These are phyloP conservation scores for Scutellaria barbata DNA, from an alignment of 257 asterid species.

Conservation along the genomic window DNA sequence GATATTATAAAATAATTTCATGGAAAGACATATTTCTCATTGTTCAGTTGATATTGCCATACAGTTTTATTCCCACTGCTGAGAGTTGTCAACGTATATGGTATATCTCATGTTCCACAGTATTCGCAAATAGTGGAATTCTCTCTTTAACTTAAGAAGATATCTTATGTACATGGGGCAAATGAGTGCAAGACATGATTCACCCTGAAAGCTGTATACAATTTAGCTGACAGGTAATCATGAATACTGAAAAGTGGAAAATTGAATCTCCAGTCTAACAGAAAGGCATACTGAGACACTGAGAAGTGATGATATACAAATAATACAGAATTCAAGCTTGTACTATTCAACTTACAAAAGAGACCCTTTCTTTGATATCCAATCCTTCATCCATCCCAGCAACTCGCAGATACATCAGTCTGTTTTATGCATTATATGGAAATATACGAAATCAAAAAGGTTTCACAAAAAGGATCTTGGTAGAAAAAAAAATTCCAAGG, in stretches of 20 bases:
- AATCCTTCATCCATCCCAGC: constrained; percentile 95
- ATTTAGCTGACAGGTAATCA: constrained; percentile 12
- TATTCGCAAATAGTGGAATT: constrained; percentile 10
- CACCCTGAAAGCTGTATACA: constrained; percentile 16
- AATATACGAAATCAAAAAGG: constrained; percentile 14
- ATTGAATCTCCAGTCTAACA: constrained; percentile 2
- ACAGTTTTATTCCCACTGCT: background rate
- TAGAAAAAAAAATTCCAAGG: constrained; percentile 24
- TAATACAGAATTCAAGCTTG: constrained; percentile 21
- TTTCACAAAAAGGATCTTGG: constrained; percentile 8
- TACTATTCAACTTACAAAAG: constrained; percentile 67
- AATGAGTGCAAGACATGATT: constrained; percentile 12
- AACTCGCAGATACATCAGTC: constrained; percentile 84
- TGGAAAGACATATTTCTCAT: constrained; percentile 14
- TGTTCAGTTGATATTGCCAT: constrained; percentile 16
- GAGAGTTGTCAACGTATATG: constrained; percentile 21
- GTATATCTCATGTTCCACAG: constrained; percentile 1
- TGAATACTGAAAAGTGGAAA: constrained; percentile 21
- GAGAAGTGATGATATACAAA: constrained; percentile 3
- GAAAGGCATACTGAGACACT: constrained; percentile 21
- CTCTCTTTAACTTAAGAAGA: background rate
- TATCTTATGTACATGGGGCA: constrained; percentile 18
- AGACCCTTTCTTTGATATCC: constrained; percentile 77
- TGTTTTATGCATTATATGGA: constrained; percentile 42
- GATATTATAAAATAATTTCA: constrained; percentile 15